phyloP scores from a whole-genome alignment of 345 rosid genomes.

The Eucalyptus curtisii region DNA sequence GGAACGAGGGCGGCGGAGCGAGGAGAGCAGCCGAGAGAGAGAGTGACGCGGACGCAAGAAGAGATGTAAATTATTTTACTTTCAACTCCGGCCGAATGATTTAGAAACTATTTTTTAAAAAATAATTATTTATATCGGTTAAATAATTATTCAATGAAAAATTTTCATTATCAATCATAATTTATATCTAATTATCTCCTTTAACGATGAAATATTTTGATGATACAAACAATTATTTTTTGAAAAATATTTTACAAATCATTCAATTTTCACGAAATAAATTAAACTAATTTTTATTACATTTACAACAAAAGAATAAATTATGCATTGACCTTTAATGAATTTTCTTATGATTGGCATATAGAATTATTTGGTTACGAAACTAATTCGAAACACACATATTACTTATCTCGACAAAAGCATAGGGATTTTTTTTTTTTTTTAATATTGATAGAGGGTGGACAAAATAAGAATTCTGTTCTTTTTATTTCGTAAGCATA shows the following conservation, averaged over 20 bases:
- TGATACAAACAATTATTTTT: too few species aligned
- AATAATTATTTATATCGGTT: background rate
- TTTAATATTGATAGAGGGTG: background rate
- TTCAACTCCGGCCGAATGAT: too few species aligned
- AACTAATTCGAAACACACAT: background rate
- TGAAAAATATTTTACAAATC: too few species aligned
- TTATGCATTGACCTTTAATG: background rate
- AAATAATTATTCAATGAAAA: background rate
- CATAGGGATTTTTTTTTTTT: background rate
- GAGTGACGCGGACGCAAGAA: background rate
- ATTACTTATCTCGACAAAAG: background rate
- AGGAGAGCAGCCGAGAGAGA: background rate
- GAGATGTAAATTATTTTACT: background rate
- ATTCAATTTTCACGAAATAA: accelerated
- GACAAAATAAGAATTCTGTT: background rate
- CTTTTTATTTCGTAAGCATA: background rate
- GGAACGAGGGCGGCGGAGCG: background rate
- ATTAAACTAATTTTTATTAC: too few species aligned
- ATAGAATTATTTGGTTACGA: background rate
- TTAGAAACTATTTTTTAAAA: background rate
- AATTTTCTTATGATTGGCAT: background rate
- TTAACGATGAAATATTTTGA: too few species aligned
- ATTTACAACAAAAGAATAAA: too few species aligned
- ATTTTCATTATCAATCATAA: background rate
- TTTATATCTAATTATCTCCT: too few species aligned